These are phyloP conservation scores for Kodamaea fukazawae DNA, from an alignment of 805 yeast species.

Conservation along the genomic window DNA sequence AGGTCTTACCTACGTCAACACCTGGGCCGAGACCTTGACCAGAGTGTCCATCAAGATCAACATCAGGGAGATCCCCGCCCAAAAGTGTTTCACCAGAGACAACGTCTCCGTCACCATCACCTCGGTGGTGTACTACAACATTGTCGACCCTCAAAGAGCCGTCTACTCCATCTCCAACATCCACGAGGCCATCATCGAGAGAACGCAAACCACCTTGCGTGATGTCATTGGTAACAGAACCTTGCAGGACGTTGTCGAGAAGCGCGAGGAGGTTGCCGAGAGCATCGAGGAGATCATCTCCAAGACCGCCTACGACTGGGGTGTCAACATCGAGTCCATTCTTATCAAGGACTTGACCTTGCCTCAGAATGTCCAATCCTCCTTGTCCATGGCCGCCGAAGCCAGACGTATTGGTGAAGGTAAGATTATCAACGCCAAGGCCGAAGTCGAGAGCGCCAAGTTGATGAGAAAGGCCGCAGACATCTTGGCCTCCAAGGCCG, in stretches of 20 bases:
- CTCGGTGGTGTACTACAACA: conserved; percentile 65
- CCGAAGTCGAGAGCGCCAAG: conserved; percentile 74
- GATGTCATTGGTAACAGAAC: conserved; percentile 66
- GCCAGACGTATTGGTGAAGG: conserved; percentile 74
- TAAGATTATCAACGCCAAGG: conserved; percentile 70
- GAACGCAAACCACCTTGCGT: conserved; percentile 71
- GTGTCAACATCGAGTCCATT: conserved; percentile 64
- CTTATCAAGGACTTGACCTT: conserved; percentile 64
- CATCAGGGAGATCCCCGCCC: conserved; percentile 64
- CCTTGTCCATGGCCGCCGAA: conserved; percentile 72
- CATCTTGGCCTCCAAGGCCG: conserved; percentile 68
- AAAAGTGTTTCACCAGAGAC: conserved; percentile 67
- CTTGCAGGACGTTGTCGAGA: conserved; percentile 70
- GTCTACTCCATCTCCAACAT: conserved; percentile 55
- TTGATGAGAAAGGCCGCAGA: conserved; percentile 79
- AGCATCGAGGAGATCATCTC: conserved; percentile 60
- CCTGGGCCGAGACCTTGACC: conserved; percentile 56
- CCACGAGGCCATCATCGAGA: conserved; percentile 54
- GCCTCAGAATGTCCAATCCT: conserved; percentile 52
- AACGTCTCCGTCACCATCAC: conserved; percentile 62
- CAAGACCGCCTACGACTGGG: conserved; percentile 66
- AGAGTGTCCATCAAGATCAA: conserved; percentile 53
- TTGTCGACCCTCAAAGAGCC: conserved; percentile 67
- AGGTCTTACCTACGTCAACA: conserved; percentile 62
- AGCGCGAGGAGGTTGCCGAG: conserved; percentile 67